Evolutionary conservation across 176 grass and related monocot genomes (phyloP).

Genomic region (Hyparrhenia diplandra): DNA sequence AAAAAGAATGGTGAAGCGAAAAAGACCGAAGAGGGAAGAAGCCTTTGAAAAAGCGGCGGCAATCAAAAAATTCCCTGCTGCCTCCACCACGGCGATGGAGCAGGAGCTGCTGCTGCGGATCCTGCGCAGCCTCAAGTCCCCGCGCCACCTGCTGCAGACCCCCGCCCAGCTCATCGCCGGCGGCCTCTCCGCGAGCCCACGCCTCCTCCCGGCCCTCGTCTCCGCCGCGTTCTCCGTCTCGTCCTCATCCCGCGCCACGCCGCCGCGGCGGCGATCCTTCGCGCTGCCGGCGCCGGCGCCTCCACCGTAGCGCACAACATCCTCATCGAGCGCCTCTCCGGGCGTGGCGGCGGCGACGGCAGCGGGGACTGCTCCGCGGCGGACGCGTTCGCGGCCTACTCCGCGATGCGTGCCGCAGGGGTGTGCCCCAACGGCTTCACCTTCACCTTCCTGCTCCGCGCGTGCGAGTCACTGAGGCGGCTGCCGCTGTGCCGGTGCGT

Average conservation of each 20-base stretch:
- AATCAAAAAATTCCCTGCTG: too few relatives aligned
- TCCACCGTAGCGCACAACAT: slow-evolving; percentile 41
- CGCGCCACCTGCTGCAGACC: slow-evolving; percentile 21
- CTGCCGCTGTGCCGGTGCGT: slow-evolving; percentile 24
- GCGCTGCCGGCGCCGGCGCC: slow-evolving; percentile 6
- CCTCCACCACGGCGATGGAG: slow-evolving; percentile 23
- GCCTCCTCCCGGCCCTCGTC: slow-evolving; percentile 41
- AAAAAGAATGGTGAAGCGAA: too few relatives aligned
- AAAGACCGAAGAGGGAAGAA: too few relatives aligned
- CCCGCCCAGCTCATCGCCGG: slow-evolving; percentile 32
- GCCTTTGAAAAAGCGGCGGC: not conserved
- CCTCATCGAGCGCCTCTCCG: slow-evolving; percentile 38
- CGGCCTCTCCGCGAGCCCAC: slow-evolving; percentile 21
- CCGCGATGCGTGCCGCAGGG: slow-evolving; percentile 16
- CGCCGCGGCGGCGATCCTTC: slow-evolving; percentile 4
- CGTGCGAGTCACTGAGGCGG: slow-evolving; percentile 21
- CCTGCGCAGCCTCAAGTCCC: not conserved
- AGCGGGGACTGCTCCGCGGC: not conserved
- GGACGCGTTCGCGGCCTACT: slow-evolving; percentile 31
- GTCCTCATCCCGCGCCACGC: not conserved
- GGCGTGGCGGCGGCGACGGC: not conserved
- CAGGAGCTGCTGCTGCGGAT: slow-evolving; percentile 5
- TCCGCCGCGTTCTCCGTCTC: slow-evolving; percentile 14
- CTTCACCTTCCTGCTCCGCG: slow-evolving; percentile 50
- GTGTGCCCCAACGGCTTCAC: slow-evolving; percentile 49